Evolutionary conservation across 768 basidiomycete species (phyloP).

Genomic region (Xerocomellus chrysenteron): DNA sequence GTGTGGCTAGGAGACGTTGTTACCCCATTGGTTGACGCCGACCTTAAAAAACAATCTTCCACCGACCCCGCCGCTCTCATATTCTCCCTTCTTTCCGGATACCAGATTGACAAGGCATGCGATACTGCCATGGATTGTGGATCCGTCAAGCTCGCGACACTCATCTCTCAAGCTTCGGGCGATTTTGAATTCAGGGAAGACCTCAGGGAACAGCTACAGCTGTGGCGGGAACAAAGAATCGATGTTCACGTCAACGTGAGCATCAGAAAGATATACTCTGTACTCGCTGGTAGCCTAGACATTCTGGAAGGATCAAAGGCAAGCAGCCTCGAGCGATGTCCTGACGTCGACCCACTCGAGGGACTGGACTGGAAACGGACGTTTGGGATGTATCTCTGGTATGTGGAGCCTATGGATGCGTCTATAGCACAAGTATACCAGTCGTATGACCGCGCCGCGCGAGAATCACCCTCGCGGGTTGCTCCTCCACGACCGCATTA

Average conservation of each 20-base stretch:
- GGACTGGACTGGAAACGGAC: constrained; percentile 93
- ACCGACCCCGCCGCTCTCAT: constrained; percentile 49
- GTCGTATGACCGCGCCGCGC: constrained; percentile 51
- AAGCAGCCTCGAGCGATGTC: constrained; percentile 49
- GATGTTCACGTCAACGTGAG: constrained; percentile 65
- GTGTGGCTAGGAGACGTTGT: constrained; percentile 82
- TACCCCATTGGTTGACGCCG: constrained; percentile 66
- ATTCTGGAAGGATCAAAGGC: constrained; percentile 55
- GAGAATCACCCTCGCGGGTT: constrained; percentile 39
- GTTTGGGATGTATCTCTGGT: constrained; percentile 92
- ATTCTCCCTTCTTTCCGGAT: constrained; percentile 81
- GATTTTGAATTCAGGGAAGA: constrained; percentile 73
- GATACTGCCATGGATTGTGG: constrained; percentile 70
- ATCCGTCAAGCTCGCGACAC: constrained; percentile 82
- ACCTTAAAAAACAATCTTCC: constrained; percentile 53
- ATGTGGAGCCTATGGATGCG: constrained; percentile 66
- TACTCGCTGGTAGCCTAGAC: constrained; percentile 76
- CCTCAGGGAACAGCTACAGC: constrained; percentile 67
- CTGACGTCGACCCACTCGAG: constrained; percentile 60
- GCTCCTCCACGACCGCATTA: constrained; percentile 64
- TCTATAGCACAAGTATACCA: constrained; percentile 68
- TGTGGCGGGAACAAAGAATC: constrained; percentile 80
- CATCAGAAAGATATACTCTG: constrained; percentile 77
- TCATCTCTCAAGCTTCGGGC: constrained; percentile 84
- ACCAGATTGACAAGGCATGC: constrained; percentile 85